phyloP scores from a whole-genome alignment of 164 flowering plant genomes.

The Magnolia sinica region DNA sequence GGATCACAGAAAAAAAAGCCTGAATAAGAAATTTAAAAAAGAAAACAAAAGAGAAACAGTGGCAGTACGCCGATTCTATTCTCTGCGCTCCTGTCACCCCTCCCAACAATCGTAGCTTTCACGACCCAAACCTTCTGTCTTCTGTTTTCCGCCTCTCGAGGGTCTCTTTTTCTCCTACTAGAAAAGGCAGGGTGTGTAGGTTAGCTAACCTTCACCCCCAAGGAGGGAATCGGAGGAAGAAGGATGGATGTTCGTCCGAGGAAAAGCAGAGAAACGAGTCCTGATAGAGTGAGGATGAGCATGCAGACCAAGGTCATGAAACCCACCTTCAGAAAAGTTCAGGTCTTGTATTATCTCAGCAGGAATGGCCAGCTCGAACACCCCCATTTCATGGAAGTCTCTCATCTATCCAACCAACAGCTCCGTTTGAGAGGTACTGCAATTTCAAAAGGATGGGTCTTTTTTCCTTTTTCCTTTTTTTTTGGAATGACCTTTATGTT shows the following conservation, averaged over 20 bases:
- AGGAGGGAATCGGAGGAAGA: neutral
- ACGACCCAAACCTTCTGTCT: neutral
- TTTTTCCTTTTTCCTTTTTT: neutral
- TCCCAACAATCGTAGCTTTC: neutral
- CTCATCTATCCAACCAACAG: constrained; percentile 25
- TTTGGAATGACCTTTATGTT: neutral
- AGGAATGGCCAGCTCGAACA: constrained; percentile 71
- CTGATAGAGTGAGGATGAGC: constrained; percentile 31
- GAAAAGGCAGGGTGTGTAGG: neutral
- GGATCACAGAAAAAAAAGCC: too few species aligned
- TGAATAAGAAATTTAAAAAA: neutral
- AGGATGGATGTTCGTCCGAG: constrained; percentile 34
- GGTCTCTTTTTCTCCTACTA: neutral
- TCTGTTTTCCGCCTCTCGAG: constrained; percentile 6
- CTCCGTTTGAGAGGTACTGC: constrained; percentile 19
- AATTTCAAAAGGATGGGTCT: neutral
- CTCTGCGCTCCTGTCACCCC: neutral
- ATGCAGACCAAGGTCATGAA: constrained; percentile 20
- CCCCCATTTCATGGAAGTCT: constrained; percentile 71
- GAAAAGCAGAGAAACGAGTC: constrained; percentile 38
- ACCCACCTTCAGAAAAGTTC: constrained; percentile 36
- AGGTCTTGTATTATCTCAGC: constrained; percentile 52
- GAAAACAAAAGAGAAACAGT: neutral
- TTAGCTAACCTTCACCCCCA: neutral
- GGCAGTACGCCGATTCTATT: neutral